Base-by-base conservation (phyloP, 371 early-diverging fungal species). In the Actinomortierella wolfii region DNA sequence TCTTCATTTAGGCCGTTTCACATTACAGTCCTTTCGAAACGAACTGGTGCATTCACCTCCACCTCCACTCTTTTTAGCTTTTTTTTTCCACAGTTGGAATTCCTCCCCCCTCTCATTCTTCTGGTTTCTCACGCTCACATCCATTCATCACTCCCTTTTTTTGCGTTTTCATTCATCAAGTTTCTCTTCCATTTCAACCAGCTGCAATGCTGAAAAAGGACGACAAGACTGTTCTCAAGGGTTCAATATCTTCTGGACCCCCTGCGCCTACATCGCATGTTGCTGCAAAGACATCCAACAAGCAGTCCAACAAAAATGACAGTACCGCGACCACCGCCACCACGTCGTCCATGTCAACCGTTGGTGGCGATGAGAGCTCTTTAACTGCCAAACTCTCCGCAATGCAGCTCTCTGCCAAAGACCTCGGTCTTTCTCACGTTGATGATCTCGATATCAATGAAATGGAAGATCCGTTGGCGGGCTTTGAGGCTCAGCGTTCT, bases 401-500 rank as follows among this genome's bases (percentile, higher is more conserved):
- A 11, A 34, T 34, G 34, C 34, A 34, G 34, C 34, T 34, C 7
- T 7, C 54, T 29, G 48, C 24, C 25, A 15, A 13, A 11, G 39
- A 25, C 47, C 11, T 34, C 2, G 18, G 21, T 2, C 24, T 18
- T 28, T 56, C 57, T 11, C 47, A 34, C 34, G 34, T 54, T 8
- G 59, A 73, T 40, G 67, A 65, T 26, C 66, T 73, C 62, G 73
- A 73, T 48, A 24, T 67, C 9, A 73, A 73, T 23, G 74, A 73
- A 46, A 66, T 73, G 48, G 74, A 73, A 43, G 74, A 73, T 25
- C 74, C 74, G 8, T 54, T 73, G n/a, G 74, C 74, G 26, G 74
- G 74, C 26, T 73, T 73, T 51, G 74, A 73, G 60, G 74, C 74
- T 8, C 74, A 73, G 26, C 62, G 61, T 39, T 66, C 67, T 54